phyloP scores from a whole-genome alignment of 148 eudicot species.

The Rheum nobile region DNA sequence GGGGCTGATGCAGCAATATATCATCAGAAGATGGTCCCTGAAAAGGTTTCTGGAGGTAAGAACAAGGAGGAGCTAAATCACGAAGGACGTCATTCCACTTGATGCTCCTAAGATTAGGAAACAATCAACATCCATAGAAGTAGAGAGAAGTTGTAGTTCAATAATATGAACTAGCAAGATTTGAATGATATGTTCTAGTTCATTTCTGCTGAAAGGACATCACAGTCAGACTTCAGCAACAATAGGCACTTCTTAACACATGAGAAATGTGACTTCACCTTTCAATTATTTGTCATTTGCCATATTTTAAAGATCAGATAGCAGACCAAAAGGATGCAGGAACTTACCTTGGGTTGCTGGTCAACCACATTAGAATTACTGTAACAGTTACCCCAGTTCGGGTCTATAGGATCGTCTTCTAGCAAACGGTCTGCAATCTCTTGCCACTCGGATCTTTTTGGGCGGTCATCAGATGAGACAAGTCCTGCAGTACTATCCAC shows the following conservation, averaged over 20 bases:
- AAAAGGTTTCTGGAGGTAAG: background rate
- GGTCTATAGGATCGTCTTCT: constrained; percentile 1
- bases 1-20: background rate
- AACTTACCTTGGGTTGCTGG: constrained; percentile 6
- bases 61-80: background rate
- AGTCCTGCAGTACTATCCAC: background rate
- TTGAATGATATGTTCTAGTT: background rate
- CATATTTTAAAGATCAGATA: background rate
- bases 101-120: background rate
- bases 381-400: constrained; percentile 1
- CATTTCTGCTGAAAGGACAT: background rate
- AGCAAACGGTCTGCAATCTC: constrained; percentile 7
- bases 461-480: background rate
- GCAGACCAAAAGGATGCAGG: background rate
- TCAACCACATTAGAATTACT: constrained; percentile 6
- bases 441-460: constrained; percentile 6
- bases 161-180: background rate
- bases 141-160: background rate
- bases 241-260: background rate
- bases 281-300: background rate
- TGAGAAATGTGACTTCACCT: background rate
- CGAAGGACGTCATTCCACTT: background rate
- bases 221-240: background rate
- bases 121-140: background rate
- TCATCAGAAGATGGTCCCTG: background rate